These are phyloP conservation scores for Cyanodermella asteris DNA, from an alignment of 2,329 filamentous ascomycete species.

Conservation along the genomic window DNA sequence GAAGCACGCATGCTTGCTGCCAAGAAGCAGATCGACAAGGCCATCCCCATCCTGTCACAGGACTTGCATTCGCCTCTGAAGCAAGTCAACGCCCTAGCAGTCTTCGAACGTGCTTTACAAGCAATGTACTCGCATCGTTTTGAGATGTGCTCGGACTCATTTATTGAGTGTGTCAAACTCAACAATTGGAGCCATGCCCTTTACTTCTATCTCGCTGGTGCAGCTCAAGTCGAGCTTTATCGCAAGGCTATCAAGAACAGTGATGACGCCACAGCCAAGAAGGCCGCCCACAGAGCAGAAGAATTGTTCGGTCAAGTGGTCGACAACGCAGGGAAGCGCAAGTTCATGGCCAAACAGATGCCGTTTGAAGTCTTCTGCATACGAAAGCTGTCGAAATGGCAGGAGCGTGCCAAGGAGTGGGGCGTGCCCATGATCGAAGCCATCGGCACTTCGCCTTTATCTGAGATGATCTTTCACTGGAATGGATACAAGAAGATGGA, in stretches of 20 bases:
- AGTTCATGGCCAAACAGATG: slow-evolving; percentile 70
- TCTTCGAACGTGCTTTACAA: slow-evolving; percentile 64
- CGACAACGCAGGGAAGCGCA: slow-evolving; percentile 58
- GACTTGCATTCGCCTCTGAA: slow-evolving; percentile 52
- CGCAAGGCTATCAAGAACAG: slow-evolving; percentile 23
- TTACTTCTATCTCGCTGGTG: slow-evolving; percentile 74
- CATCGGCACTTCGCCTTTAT: slow-evolving; percentile 54
- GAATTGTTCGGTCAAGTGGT: slow-evolving; percentile 52
- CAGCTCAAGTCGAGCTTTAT: slow-evolving; percentile 62
- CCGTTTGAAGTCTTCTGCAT: slow-evolving; percentile 74
- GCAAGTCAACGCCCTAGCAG: slow-evolving; percentile 65
- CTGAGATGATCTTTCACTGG: slow-evolving; percentile 92
- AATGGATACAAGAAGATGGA: slow-evolving; percentile 71
- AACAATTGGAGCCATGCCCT: slow-evolving; percentile 82
- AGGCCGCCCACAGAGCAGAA: slow-evolving; percentile 42
- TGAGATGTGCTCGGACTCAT: slow-evolving; percentile 48
- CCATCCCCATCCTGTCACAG: slow-evolving; percentile 41
- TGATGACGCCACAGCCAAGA: slow-evolving; percentile 23
- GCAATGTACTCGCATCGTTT: slow-evolving; percentile 65
- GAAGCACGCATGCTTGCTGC: slow-evolving; percentile 58
- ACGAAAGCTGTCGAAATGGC: slow-evolving; percentile 76
- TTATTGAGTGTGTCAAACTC: slow-evolving; percentile 51
- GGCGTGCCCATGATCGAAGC: slow-evolving; percentile 54
- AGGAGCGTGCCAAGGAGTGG: slow-evolving; percentile 47
- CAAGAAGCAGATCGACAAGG: slow-evolving; percentile 41